A percentile compares a stretch with the other conserved stretches of the same genome.
These are phyloP conservation scores for Lasiosphaeria miniovina DNA, from an alignment of 495 filamentous ascomycete species.

Conservation along the genomic window DNA sequence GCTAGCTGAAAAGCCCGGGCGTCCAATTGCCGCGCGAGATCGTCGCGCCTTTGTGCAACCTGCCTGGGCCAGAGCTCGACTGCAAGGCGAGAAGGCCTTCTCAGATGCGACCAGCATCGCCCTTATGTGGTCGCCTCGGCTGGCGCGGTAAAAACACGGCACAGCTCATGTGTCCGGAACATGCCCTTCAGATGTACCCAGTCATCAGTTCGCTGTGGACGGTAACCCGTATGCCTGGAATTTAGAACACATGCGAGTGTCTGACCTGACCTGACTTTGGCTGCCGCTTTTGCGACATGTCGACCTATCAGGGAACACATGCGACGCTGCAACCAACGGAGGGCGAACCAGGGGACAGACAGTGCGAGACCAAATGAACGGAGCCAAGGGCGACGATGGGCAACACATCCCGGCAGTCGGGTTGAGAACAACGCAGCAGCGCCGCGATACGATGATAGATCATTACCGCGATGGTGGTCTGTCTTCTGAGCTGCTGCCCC, in stretches of 20 bases:
- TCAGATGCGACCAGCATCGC: not conserved
- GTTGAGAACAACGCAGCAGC: not conserved
- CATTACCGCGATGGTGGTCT: too few species aligned
- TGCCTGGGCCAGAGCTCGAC: too few species aligned
- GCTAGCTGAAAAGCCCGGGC: too few species aligned
- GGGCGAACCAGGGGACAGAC: not conserved
- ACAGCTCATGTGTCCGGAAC: not conserved
- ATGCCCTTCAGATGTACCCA: too few species aligned
- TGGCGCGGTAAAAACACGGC: not conserved
- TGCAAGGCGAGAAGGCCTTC: not conserved
- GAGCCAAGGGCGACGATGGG: not conserved
- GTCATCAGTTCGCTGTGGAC: too few species aligned
- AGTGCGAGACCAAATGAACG: not conserved
- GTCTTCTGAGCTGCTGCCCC: too few species aligned
- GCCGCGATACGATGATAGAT: too few species aligned
- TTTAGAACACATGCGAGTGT: not conserved
- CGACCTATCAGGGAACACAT: not conserved
- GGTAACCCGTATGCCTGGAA: too few species aligned
- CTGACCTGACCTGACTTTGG: not conserved
- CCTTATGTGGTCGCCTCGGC: not conserved
- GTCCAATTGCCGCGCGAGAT: too few species aligned
- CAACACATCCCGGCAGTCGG: constrained; percentile 13
- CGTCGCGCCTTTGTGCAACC: too few species aligned
- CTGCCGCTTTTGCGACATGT: not conserved
- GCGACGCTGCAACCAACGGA: not conserved